Evolutionary conservation across 768 basidiomycete species (phyloP), one percentile per base, ranked within the genome.

Genomic region (Kwoniella dendrophila): DNA sequence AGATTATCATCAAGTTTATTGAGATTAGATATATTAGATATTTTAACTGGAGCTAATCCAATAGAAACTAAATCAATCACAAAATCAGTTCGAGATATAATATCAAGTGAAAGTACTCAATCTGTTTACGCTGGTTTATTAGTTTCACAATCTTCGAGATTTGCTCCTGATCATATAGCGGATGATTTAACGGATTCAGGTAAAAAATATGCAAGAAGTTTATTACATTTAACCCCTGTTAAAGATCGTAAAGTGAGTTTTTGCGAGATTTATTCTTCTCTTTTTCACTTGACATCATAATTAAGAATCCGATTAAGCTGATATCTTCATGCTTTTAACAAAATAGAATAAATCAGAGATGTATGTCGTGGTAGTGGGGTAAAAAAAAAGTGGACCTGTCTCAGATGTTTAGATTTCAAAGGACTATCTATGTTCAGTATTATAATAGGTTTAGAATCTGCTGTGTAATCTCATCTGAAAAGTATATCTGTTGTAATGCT

Each of bases 221-320:
- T 67, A 29, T 32, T 67, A 12, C 66, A 67, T 57, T 30, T 67
- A 18, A 63, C 66, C 26, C 66, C 66, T 5, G 61, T 67, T 3
- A 67, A 63, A 34, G 66, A 63, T 48, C 24, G 43, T 12, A 56
- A 54, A 29, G 66, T 67, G 32, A 63, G 65, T 56, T n/a, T n/a
- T n/a, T n/a, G n/a, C 47, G 20, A 24, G 6, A 24, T 32, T 30
- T 26, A 16, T n/a, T 12, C 2, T n/a, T n/a, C n/a, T n/a, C n/a
- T n/a, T n/a, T n/a, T n/a, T n/a, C n/a, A n/a, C n/a, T n/a, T n/a
- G n/a, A n/a, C n/a, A n/a, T n/a, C n/a, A n/a, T n/a, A n/a, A n/a
- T n/a, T n/a, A n/a, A n/a, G 32, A 11, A 14, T 18, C 32, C 14
- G 34, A 32, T 53, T n/a, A 36, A 18, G 18, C 26, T 40, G 6